A percentile compares a stretch with the other conserved stretches of the same genome.
phyloP scores from a whole-genome alignment of 2,329 filamentous ascomycete genomes.

The Stemphylium beticola region DNA sequence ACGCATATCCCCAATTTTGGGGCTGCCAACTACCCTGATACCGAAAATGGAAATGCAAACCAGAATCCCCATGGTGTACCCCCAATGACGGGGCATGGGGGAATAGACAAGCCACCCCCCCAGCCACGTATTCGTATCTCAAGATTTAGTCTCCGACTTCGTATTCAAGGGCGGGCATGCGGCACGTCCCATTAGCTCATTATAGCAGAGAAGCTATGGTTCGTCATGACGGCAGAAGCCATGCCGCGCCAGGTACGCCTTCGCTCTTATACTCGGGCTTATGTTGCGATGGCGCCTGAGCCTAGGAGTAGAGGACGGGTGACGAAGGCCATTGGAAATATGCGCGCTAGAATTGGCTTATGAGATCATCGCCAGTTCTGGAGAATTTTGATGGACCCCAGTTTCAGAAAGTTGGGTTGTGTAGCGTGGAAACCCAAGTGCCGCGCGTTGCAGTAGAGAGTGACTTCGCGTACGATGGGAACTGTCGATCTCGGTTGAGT shows the following conservation, averaged over 20 bases:
- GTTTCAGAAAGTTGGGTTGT: background rate
- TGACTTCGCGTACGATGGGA: background rate
- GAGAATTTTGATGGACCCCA: background rate
- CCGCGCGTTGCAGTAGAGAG: background rate
- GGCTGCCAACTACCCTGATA: too few species aligned
- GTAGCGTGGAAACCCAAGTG: background rate
- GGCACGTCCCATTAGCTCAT: constrained; percentile 2
- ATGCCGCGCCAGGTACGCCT: background rate
- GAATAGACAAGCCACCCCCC: too few species aligned
- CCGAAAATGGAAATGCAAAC: too few species aligned
- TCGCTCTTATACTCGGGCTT: background rate
- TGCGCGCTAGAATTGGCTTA: background rate
- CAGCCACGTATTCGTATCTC: too few species aligned
- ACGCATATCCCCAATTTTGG: too few species aligned
- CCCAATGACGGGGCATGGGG: too few species aligned
- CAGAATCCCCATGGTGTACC: too few species aligned
- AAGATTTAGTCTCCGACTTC: background rate
- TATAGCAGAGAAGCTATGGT: background rate
- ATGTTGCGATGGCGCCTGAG: background rate
- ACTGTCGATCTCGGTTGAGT: background rate
- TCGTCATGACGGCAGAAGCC: background rate
- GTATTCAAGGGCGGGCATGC: background rate
- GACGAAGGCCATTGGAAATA: background rate
- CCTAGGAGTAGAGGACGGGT: background rate
- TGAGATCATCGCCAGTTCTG: background rate